phyloP scores from a whole-genome alignment of 2,329 filamentous ascomycete genomes.

The Trichoderma endophyticum region DNA sequence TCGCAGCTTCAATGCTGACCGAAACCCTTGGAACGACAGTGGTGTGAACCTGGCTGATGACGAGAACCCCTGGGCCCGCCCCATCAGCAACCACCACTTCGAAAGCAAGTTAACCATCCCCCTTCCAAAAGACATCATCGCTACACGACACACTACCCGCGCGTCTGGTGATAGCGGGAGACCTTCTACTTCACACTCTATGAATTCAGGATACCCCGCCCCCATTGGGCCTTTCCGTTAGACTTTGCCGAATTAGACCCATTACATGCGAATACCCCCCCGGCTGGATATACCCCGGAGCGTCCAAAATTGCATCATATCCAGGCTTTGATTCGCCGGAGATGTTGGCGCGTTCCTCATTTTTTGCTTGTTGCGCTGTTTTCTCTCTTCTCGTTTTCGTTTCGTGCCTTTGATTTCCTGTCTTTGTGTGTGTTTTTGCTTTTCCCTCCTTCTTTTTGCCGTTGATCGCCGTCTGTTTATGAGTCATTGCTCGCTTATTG shows the following conservation, averaged over 20 bases:
- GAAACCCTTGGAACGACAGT: conserved; percentile 97
- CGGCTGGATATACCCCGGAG: conserved; percentile 66
- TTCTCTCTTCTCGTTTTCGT: conserved; percentile 8
- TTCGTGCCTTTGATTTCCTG: conserved; percentile 23
- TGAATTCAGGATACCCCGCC: conserved; percentile 92
- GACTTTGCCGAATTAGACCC: conserved; percentile 49
- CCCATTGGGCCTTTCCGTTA: conserved; percentile 89
- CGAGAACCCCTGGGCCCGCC: conserved; percentile 66
- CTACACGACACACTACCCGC: conserved; percentile 77
- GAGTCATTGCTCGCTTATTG: conserved; percentile 24
- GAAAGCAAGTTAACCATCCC: conserved; percentile 62
- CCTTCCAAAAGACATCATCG: conserved; percentile 73
- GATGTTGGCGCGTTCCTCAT: conserved; percentile 20
- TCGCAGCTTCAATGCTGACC: conserved; percentile 83
- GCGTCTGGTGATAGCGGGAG: conserved; percentile 88
- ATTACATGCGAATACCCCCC: conserved; percentile 55
- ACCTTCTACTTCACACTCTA: conserved; percentile 92
- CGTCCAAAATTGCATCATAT: conserved; percentile 45
- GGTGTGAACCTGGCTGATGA: conserved; percentile 92
- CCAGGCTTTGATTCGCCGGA: conserved; percentile 30
- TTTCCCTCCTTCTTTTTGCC: conserved; percentile 22
- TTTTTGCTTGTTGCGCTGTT: not conserved
- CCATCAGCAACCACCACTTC: conserved; percentile 63
- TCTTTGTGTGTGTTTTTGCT: conserved; percentile 19
- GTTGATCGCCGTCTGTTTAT: conserved; percentile 11